A percentile compares a stretch with the other conserved stretches of the same genome.
Conservation (phyloP, 352 stramenopile species). For the Blastocystis sp. region DNA sequence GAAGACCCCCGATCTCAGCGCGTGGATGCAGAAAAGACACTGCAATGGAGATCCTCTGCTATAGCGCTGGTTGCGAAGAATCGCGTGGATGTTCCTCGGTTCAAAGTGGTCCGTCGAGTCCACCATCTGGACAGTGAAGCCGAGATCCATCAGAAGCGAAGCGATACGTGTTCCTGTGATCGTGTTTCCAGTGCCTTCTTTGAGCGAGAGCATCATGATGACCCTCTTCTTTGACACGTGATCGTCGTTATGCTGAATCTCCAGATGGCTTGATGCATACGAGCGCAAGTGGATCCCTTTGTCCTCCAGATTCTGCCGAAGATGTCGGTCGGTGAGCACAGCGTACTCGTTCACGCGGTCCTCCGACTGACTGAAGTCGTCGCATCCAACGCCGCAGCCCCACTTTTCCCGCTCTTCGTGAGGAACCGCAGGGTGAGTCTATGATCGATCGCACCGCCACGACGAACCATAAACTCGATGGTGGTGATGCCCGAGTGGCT, state of each 20-base stretch:
- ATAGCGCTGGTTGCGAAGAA: constrained; percentile 1
- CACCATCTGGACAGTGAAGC: constrained; percentile 47
- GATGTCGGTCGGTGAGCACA: background rate
- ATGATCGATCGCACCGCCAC: background rate
- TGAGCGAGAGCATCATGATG: constrained; percentile 50
- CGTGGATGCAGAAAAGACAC: constrained; percentile 57
- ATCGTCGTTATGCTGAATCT: background rate
- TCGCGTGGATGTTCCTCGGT: background rate
- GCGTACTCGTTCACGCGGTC: constrained; percentile 40
- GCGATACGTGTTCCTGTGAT: constrained; percentile 43
- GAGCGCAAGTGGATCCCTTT: background rate
- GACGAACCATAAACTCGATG: constrained; percentile 14
- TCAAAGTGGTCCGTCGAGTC: constrained; percentile 52
- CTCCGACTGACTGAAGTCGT: constrained; percentile 15
- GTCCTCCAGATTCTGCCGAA: constrained; percentile 32
- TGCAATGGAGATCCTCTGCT: background rate
- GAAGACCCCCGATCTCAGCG: constrained; percentile 14
- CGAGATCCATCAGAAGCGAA: background rate
- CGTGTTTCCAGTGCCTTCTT: constrained; percentile 57
- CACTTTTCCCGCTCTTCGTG: background rate
- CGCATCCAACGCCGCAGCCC: constrained; percentile 43
- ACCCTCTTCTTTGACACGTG: background rate
- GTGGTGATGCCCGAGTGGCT: background rate
- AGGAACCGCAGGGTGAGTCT: constrained; percentile 47
- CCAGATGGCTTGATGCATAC: background rate